Evolutionary conservation across 2,329 filamentous ascomycete species (phyloP).

Genomic region (Stagonosporopsis rhizophila): DNA sequence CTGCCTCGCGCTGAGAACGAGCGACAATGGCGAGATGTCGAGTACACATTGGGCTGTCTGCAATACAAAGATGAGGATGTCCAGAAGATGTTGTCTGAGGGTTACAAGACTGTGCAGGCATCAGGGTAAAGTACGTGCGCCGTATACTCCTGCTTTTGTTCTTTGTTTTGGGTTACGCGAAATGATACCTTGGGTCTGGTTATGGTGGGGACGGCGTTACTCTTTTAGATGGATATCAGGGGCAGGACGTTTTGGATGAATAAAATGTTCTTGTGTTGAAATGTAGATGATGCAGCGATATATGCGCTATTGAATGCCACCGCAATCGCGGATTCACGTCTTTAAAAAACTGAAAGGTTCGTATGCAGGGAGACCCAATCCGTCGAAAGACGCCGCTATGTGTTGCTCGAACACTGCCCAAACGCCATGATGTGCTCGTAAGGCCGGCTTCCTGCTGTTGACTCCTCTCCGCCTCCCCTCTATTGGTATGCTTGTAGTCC

Average conservation of each 20-base stretch:
- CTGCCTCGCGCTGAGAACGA: constrained; percentile 87
- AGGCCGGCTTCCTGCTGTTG: background rate
- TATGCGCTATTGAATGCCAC: background rate
- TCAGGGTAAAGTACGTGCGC: constrained; percentile 36
- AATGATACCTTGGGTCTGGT: constrained; percentile 20
- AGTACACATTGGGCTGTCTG: constrained; percentile 85
- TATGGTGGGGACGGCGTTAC: constrained; percentile 1
- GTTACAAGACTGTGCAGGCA: constrained; percentile 66
- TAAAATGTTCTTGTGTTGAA: background rate
- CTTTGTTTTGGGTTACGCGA: constrained; percentile 13
- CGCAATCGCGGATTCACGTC: background rate
- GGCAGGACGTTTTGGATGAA: background rate
- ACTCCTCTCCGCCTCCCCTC: background rate
- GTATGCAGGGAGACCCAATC: constrained; percentile 2
- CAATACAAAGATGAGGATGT: constrained; percentile 96
- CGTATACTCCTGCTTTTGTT: background rate
- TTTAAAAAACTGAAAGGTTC: background rate
- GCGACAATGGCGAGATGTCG: constrained; percentile 96
- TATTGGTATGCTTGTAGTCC: background rate
- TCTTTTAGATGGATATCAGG: background rate
- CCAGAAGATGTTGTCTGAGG: constrained; percentile 74
- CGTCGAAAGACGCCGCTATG: constrained; percentile 6
- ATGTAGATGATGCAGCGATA: background rate
- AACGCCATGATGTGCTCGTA: constrained; percentile 16
- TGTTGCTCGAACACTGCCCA: background rate